Conservation (phyloP, 139 green algal species). For the Micromonas pusilla region DNA sequence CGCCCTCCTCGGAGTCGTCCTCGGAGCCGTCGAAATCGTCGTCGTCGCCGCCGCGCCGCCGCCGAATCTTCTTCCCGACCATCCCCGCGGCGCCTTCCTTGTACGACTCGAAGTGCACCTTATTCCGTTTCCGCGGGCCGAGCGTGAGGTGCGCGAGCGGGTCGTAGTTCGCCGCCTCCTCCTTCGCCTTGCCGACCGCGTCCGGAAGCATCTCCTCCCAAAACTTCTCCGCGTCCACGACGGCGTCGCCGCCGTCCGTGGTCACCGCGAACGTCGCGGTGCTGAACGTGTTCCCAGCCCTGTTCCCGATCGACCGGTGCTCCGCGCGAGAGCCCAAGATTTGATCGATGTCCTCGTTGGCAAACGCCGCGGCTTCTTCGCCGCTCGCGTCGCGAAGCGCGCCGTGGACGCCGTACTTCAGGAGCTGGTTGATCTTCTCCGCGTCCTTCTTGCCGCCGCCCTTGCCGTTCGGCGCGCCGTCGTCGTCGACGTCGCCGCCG, state of each 20-base stretch:
- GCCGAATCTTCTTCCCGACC: no score
- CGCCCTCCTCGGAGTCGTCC: background rate
- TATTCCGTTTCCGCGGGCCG: background rate
- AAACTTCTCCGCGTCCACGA: background rate
- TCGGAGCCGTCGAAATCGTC: background rate
- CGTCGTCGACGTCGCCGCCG: slow-evolving; percentile 23
- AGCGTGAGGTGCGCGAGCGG: no score
- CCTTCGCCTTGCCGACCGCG: slow-evolving; percentile 6
- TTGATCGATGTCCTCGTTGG: slow-evolving; percentile 69
- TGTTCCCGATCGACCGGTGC: slow-evolving; percentile 70
- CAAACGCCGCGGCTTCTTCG: slow-evolving; percentile 47
- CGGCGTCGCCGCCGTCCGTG: background rate
- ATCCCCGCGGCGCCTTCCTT: background rate
- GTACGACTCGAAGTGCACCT: background rate
- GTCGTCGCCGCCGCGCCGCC: no score
- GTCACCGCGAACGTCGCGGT: slow-evolving; percentile 61
- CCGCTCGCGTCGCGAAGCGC: background rate
- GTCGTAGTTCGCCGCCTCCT: slow-evolving; percentile 12
- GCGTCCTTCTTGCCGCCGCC: slow-evolving; percentile 51
- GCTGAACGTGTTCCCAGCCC: slow-evolving; percentile 73
- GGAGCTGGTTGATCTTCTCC: slow-evolving; percentile 63
- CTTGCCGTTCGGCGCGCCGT: background rate
- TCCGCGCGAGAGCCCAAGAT: slow-evolving; percentile 77
- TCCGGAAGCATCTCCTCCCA: slow-evolving; percentile 24
- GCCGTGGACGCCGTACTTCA: slow-evolving; percentile 75